Evolutionary conservation across 345 rosid genomes (phyloP), one percentile per base, ranked within the genome.

Genomic region (Citrus mangshanensis): DNA sequence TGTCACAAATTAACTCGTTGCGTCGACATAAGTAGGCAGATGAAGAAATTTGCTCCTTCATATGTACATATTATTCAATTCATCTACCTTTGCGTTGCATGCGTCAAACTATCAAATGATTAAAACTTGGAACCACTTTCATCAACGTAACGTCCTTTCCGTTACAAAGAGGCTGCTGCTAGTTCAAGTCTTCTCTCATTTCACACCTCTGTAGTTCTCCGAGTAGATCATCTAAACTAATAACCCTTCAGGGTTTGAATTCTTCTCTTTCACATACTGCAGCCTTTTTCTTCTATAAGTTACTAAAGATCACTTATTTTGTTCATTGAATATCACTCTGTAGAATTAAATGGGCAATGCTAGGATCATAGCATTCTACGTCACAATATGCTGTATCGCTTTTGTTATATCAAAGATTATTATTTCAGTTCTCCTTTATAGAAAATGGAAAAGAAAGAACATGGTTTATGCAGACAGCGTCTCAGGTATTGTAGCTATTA

Each of bases 331-430:
- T 25, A 32, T 35, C n/a, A 40, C 34, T 54, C 24, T 70, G 70
- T 35, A 76, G 74, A 59, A n/a, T 8, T 28, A 35, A 70, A 95
- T 95, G 97, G 89, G 75, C 22, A 86, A 87, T 74, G 74, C 89
- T 67, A 82, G 79, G 76, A 73, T 76, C 28, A 68, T 89, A 75
- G 90, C 87, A 2, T 74, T 92, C 69, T 95, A 89, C 82, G 86
- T 93, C 85, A 87, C 95, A 78, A 62, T 89, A 74, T 85, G 90
- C 82, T 82, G 86, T 77, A 68, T 92, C 67, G 91, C 83, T 77
- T 92, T 93, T 76, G 85, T 92, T 27, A 70, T 79, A 51, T 92
- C 97, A 2, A 93, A 93, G 89, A 85, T 87, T 70, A 76, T 88
- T 19, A 82, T 93, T 59, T 74, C 94, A 28, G 71, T 93, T 84